phyloP scores from a whole-genome alignment of 495 filamentous ascomycete genomes.

The Corynascus novoguineensis region DNA sequence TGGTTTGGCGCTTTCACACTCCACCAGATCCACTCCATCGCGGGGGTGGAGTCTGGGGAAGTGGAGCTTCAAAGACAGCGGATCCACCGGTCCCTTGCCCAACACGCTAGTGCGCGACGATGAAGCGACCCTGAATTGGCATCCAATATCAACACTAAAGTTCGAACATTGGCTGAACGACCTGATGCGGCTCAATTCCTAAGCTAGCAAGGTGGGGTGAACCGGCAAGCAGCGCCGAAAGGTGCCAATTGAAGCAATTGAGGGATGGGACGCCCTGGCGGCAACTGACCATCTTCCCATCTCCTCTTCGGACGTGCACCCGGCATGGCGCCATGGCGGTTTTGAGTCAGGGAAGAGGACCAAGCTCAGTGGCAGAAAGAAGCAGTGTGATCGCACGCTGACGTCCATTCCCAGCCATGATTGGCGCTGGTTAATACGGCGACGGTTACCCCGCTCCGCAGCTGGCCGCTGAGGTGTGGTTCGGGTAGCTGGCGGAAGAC shows the following conservation, averaged over 20 bases:
- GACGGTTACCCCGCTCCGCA: constrained; percentile 33
- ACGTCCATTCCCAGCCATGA: constrained; percentile 26
- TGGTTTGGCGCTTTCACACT: constrained; percentile 13
- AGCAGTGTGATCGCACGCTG: constrained; percentile 22
- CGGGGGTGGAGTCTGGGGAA: constrained; percentile 31
- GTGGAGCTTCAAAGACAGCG: constrained; percentile 15
- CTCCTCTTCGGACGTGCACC: background rate
- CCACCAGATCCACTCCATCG: constrained; percentile 21
- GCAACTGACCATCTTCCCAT: background rate
- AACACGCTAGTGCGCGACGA: constrained; percentile 6
- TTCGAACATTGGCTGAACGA: background rate
- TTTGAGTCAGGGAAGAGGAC: constrained; percentile 13
- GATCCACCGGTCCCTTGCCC: constrained; percentile 11
- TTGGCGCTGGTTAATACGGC: constrained; percentile 28
- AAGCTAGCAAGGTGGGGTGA: too few relatives aligned
- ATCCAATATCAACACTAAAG: constrained; percentile 12
- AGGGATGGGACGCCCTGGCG: background rate
- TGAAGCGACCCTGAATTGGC: background rate
- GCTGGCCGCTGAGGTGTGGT: constrained; percentile 16
- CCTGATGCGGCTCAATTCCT: too few relatives aligned
- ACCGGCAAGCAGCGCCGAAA: too few relatives aligned
- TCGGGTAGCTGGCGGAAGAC: background rate
- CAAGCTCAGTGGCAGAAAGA: background rate
- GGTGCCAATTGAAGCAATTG: too few relatives aligned
- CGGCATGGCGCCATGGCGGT: constrained; percentile 18